A percentile compares a stretch with the other conserved stretches of the same genome.
Conservation (phyloP, 2,329 filamentous ascomycete species). For the Rutstroemia sp. region DNA sequence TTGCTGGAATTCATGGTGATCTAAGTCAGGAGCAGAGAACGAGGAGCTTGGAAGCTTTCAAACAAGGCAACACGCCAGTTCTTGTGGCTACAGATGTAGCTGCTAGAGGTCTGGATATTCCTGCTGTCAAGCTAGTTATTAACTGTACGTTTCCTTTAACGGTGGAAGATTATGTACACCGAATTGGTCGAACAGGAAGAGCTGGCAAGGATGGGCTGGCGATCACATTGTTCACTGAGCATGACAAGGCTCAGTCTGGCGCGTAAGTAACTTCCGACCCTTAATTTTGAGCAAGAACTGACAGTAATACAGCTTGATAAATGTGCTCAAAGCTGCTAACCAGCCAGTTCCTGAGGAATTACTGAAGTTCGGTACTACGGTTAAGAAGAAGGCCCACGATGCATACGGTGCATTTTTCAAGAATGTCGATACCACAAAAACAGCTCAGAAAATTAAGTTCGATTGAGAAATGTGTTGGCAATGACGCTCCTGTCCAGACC, state of each 20-base stretch:
- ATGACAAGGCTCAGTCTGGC: conserved; percentile 87
- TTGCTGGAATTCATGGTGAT: conserved; percentile 91
- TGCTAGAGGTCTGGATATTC: conserved; percentile 88
- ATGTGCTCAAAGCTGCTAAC: conserved; percentile 87
- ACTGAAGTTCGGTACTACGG: conserved; percentile 92
- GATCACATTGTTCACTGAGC: conserved; percentile 90
- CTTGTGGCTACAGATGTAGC: conserved; percentile 95
- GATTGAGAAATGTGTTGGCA: conserved; percentile 40
- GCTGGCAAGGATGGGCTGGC: conserved; percentile 84
- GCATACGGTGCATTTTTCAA: conserved; percentile 95
- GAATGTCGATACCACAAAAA: conserved; percentile 75
- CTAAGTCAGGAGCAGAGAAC: conserved; percentile 84
- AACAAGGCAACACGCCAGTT: conserved; percentile 71
- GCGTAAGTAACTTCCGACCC: conserved; percentile 51
- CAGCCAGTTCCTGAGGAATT: conserved; percentile 86
- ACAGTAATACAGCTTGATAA: conserved; percentile 59
- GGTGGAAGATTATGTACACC: conserved; percentile 95
- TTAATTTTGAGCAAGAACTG: too few species aligned
- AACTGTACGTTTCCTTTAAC: conserved; percentile 79
- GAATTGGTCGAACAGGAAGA: conserved; percentile 90
- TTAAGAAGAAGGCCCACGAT: conserved; percentile 97
- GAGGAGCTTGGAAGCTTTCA: conserved; percentile 83
- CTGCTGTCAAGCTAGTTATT: conserved; percentile 87
- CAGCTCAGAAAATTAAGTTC: conserved; percentile 88
- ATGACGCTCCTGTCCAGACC: too few species aligned